Evolutionary conservation across 129 eudicot species (phyloP).

Genomic region (Flaveria brownii): DNA sequence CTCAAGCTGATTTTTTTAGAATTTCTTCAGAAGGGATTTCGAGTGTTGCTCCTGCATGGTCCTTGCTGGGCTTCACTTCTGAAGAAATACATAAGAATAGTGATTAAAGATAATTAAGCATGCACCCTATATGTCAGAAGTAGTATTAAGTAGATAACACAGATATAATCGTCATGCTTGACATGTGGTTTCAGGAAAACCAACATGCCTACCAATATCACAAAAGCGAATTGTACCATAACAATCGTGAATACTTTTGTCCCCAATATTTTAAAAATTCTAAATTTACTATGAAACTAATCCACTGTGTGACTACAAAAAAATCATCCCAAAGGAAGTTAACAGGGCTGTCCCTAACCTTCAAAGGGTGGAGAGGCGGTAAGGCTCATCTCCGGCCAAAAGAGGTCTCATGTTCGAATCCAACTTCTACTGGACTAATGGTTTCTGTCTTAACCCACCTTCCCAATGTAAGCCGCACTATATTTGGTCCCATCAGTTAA

Average conservation of each 20-base stretch:
- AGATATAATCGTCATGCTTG: constrained; percentile 1
- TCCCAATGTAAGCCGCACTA: not conserved
- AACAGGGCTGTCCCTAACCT: not conserved
- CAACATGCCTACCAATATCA: constrained; percentile 6
- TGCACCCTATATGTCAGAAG: not conserved
- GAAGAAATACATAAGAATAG: constrained; percentile 31
- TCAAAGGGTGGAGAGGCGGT: not conserved
- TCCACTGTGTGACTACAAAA: not conserved
- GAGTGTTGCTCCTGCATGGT: constrained; percentile 84
- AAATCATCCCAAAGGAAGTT: not conserved
- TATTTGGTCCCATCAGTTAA: not conserved
- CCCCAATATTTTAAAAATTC: not conserved
- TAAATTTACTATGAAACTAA: not conserved
- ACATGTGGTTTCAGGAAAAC: constrained; percentile 1
- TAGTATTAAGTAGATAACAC: constrained; percentile 4
- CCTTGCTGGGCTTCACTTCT: constrained; percentile 75
- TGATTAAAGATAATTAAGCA: not conserved
- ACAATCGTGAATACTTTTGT: not conserved
- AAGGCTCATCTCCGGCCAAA: not conserved
- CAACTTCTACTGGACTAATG: not conserved
- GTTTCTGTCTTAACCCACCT: not conserved
- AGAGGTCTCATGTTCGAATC: not conserved
- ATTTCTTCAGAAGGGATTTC: constrained; percentile 87
- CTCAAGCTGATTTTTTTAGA: constrained; percentile 54
- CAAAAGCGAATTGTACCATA: constrained; percentile 17